These are phyloP conservation scores for Ambispora gerdemannii DNA, from an alignment of 192 early-diverging fungal species.

Conservation along the genomic window DNA sequence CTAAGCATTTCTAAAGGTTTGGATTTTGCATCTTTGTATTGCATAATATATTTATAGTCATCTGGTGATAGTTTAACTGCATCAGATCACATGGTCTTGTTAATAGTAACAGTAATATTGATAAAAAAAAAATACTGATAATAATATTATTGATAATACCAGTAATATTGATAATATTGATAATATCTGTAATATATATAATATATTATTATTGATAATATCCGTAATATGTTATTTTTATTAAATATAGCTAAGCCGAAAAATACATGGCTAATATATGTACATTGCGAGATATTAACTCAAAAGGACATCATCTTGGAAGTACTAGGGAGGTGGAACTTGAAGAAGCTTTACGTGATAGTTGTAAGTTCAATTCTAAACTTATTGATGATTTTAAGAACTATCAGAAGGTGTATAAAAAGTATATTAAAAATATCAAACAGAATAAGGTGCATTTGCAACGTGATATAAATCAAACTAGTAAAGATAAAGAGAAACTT, in stretches of 20 bases:
- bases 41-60: constrained; percentile 16
- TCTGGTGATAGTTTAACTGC: background rate
- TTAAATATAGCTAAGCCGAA: too few relatives aligned
- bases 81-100: background rate
- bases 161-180: background rate
- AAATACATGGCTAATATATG: background rate
- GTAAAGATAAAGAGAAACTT: background rate
- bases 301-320: background rate
- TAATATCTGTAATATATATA: background rate
- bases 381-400: background rate
- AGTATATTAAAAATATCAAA: background rate
- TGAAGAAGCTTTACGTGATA: background rate
- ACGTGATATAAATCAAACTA: background rate
- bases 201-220: constrained; percentile 7
- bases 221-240: background rate
- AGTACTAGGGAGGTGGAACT: background rate
- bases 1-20: background rate
- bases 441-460: background rate
- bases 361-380: background rate
- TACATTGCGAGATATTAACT: background rate
- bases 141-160: constrained; percentile 8
- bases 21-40: constrained; percentile 10
- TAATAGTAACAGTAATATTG: constrained; percentile 7
- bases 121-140: background rate
- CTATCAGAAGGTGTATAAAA: background rate